Percentiles rank a stretch among this genome's conserved stretches.
These are phyloP conservation scores for Pseudoneurospora amorphoporcata DNA, from an alignment of 495 filamentous ascomycete genomes.

Conservation along the genomic window DNA sequence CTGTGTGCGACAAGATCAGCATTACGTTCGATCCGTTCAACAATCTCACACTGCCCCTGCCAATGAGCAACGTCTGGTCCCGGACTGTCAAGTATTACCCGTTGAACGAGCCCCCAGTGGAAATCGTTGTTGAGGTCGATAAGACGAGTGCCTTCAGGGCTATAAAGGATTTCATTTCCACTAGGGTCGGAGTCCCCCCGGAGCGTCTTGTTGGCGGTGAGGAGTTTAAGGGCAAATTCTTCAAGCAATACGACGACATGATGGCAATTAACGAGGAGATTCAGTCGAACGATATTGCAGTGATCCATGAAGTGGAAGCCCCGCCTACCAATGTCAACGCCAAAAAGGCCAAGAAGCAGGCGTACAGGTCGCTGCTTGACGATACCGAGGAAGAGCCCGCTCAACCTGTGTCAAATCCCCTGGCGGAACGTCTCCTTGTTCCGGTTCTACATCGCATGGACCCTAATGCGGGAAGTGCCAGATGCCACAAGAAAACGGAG, in stretches of 20 bases:
- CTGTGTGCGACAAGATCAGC: slow-evolving; percentile 84
- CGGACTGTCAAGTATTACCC: slow-evolving; percentile 66
- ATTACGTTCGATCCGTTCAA: slow-evolving; percentile 99
- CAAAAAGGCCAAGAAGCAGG: slow-evolving; percentile 34
- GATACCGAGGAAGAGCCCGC: slow-evolving; percentile 50
- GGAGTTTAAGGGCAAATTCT: slow-evolving; percentile 71
- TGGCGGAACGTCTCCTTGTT: slow-evolving; percentile 62
- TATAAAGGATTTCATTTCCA: slow-evolving; percentile 68
- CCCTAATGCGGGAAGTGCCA: slow-evolving; percentile 3
- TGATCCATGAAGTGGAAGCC: slow-evolving; percentile 71
- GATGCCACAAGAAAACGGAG: slow-evolving; percentile 15
- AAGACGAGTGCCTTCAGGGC: slow-evolving; percentile 63
- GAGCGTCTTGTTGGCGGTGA: slow-evolving; percentile 63
- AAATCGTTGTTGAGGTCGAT: slow-evolving; percentile 78
- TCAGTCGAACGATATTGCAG: slow-evolving; percentile 48
- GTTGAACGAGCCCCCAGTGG: slow-evolving; percentile 49
- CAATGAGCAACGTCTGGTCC: slow-evolving; percentile 67
- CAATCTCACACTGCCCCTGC: slow-evolving; percentile 82
- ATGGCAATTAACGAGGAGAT: slow-evolving; percentile 61
- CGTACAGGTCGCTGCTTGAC: slow-evolving; percentile 31
- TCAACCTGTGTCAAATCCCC: slow-evolving; percentile 48
- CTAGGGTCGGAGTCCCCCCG: slow-evolving; percentile 49
- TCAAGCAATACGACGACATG: slow-evolving; percentile 64
- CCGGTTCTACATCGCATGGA: slow-evolving; percentile 60
- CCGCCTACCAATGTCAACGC: slow-evolving; percentile 57